A percentile compares a stretch with the other conserved stretches of the same genome.
These are phyloP conservation scores for Phytopythium kandeliae DNA, from an alignment of 352 stramenopile genomes.

Conservation along the genomic window DNA sequence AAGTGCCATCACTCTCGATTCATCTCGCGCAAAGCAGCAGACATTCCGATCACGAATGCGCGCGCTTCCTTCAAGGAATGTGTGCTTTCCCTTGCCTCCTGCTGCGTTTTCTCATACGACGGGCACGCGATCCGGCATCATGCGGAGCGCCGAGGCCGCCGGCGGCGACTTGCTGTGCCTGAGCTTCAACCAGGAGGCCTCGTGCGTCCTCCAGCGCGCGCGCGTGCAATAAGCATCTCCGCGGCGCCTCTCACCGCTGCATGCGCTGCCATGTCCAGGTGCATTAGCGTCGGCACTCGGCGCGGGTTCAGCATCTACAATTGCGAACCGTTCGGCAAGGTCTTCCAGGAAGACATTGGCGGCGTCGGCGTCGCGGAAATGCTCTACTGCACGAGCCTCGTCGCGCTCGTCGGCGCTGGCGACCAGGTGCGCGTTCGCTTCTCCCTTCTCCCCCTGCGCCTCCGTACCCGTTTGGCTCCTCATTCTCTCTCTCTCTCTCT, in stretches of 20 bases:
- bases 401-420: constrained; percentile 88
- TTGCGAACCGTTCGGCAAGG: constrained; percentile 88
- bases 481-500: too few species aligned
- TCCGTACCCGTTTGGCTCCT: too few species aligned
- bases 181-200: constrained; percentile 91
- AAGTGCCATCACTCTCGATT: too few species aligned
- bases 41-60: too few species aligned
- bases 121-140: constrained; percentile 18
- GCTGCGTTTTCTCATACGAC: too few species aligned
- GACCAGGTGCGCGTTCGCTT: constrained; percentile 82
- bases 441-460: too few species aligned
- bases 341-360: constrained; percentile 83
- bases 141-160: constrained; percentile 30
- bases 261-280: constrained; percentile 34
- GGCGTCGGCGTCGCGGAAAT: constrained; percentile 90
- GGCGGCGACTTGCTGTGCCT: constrained; percentile 80
- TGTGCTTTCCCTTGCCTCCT: too few species aligned
- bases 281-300: constrained; percentile 86
- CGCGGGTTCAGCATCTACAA: constrained; percentile 90
- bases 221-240: neutral
- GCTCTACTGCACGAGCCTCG: constrained; percentile 91
- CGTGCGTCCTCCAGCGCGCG: constrained; percentile 28
- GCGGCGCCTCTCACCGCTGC: neutral
- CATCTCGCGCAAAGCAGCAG: too few species aligned
- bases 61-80: too few species aligned